Percentiles rank a stretch among this genome's conserved stretches.
phyloP scores from a whole-genome alignment of 495 filamentous ascomycete species.

The Parmelia sp. region DNA sequence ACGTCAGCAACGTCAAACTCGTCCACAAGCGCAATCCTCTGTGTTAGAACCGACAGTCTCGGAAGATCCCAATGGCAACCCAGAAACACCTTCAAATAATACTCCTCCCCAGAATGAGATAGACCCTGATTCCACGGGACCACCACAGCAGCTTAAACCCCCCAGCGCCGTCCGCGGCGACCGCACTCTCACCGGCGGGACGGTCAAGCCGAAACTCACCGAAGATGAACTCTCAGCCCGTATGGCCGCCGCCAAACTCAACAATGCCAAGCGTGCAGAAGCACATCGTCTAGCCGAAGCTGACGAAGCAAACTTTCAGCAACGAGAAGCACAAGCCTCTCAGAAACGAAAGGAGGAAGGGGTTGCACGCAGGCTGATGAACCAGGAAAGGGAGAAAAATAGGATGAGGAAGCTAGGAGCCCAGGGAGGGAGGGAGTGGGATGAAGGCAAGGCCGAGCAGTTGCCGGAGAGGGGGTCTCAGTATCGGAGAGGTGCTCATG shows the following conservation, averaged over 20 bases:
- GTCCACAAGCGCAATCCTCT: neutral
- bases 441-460: conserved; percentile 64
- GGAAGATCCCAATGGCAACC: neutral
- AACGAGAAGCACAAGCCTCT: conserved; percentile 54
- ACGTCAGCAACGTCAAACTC: conserved; percentile 1
- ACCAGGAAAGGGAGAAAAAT: conserved; percentile 66
- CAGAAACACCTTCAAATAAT: neutral
- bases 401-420: conserved; percentile 63
- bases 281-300: conserved; percentile 62
- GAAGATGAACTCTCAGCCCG: conserved; percentile 58
- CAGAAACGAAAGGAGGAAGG: conserved; percentile 52
- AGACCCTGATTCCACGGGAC: neutral
- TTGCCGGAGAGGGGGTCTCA: conserved; percentile 38
- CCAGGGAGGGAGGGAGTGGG: conserved; percentile 65
- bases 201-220: conserved; percentile 59
- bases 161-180: conserved; percentile 60
- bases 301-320: conserved; percentile 59
- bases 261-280: conserved; percentile 50
- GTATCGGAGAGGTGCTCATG: conserved; percentile 52
- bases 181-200: conserved; percentile 60
- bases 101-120: neutral
- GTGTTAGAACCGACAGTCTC: neutral
- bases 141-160: conserved; percentile 20
- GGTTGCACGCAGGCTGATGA: conserved; percentile 52
- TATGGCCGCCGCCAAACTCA: conserved; percentile 53